These are phyloP conservation scores for Setomelanomma holmii DNA, from an alignment of 2,329 filamentous ascomycete species.

Conservation along the genomic window DNA sequence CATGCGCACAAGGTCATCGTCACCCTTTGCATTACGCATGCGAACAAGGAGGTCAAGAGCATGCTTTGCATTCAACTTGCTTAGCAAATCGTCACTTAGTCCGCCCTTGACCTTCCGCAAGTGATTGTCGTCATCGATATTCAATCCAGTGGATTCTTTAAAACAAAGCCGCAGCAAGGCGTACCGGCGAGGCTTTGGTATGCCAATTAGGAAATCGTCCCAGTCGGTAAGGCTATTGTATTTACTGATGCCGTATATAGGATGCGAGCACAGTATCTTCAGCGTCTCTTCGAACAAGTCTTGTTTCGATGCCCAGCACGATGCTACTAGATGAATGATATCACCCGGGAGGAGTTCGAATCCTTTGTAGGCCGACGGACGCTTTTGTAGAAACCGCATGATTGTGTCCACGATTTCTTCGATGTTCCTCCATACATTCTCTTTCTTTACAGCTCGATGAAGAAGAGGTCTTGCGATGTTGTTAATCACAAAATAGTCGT, in stretches of 20 bases:
- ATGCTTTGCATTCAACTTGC: constrained; percentile 14
- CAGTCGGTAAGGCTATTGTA: constrained; percentile 1
- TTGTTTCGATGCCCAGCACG: constrained; percentile 33
- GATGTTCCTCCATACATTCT: constrained; percentile 14
- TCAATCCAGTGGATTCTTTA: constrained; percentile 9
- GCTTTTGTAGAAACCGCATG: constrained; percentile 21
- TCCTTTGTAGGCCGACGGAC: constrained; percentile 12
- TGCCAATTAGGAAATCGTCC: constrained; percentile 8
- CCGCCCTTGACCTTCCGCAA: constrained; percentile 14
- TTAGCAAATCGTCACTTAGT: constrained; percentile 11
- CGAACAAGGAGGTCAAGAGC: constrained; percentile 29
- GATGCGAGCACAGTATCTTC: constrained; percentile 6
- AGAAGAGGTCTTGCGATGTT: constrained; percentile 30
- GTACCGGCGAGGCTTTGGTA: constrained; percentile 21
- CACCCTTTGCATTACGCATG: constrained; percentile 24
- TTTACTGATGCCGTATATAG: not conserved
- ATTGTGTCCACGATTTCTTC: constrained; percentile 26
- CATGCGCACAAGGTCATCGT: constrained; percentile 17
- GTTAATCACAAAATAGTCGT: constrained; percentile 15
- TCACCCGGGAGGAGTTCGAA: constrained; percentile 11
- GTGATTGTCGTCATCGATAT: constrained; percentile 26
- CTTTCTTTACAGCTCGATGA: constrained; percentile 27
- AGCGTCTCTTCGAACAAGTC: constrained; percentile 27
- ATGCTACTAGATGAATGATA: constrained; percentile 25
- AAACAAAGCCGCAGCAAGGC: constrained; percentile 26